Conservation (phyloP, 2,329 filamentous ascomycete genomes). For the Alternaria sp. region DNA sequence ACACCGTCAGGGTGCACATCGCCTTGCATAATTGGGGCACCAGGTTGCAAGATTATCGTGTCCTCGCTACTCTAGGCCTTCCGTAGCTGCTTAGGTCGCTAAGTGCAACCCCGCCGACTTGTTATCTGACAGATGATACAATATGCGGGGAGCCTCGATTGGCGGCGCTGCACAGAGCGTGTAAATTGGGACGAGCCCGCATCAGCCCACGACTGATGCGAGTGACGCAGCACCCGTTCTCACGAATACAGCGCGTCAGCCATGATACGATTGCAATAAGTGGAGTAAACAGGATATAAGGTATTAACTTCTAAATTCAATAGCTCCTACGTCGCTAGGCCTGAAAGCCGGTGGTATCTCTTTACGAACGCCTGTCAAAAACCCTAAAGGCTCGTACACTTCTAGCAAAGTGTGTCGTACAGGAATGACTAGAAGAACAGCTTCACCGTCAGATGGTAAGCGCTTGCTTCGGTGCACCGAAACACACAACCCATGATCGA, state of each 20-base stretch:
- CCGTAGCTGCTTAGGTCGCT: constrained; percentile 21
- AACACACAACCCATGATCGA: constrained; percentile 32
- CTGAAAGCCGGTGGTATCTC: constrained; percentile 41
- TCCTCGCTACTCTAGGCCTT: constrained; percentile 24
- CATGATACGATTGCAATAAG: neutral
- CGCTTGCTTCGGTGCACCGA: constrained; percentile 23
- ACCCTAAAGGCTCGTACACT: constrained; percentile 33
- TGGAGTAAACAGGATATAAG: neutral
- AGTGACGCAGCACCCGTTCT: constrained; percentile 13
- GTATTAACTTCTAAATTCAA: constrained; percentile 15
- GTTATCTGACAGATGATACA: constrained; percentile 29
- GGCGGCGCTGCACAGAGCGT: neutral
- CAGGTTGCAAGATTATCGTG: constrained; percentile 28
- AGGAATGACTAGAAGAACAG: constrained; percentile 27
- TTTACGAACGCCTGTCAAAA: constrained; percentile 30
- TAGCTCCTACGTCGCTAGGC: constrained; percentile 33
- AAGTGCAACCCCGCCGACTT: constrained; percentile 24
- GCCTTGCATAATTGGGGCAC: constrained; percentile 19
- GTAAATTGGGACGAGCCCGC: constrained; percentile 25
- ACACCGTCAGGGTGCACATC: constrained; percentile 23
- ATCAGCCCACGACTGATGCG: constrained; percentile 20
- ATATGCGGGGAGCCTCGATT: constrained; percentile 15
- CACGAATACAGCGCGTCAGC: neutral
- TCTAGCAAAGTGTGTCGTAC: constrained; percentile 44
- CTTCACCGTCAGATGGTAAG: constrained; percentile 23